phyloP scores from a whole-genome alignment of 768 basidiomycete species.

The Boletellus ananas region DNA sequence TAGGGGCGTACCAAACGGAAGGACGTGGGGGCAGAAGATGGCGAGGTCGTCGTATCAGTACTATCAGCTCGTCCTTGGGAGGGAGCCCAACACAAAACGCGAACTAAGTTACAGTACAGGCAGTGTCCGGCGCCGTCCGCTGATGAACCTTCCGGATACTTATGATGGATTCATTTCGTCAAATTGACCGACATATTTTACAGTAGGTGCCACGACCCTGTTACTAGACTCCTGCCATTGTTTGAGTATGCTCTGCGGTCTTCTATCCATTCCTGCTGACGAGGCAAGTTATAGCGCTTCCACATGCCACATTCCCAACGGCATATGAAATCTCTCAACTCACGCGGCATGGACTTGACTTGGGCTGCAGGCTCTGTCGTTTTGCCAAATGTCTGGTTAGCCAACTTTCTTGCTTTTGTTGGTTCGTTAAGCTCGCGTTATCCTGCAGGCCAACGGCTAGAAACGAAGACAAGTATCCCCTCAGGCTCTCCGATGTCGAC shows the following conservation, averaged over 20 bases:
- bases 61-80: no score
- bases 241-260: neutral
- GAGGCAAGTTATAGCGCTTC: neutral
- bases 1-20: no score
- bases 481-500: neutral
- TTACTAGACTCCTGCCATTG: conserved; percentile 3
- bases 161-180: no score
- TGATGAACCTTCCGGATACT: no score
- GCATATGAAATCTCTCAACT: neutral
- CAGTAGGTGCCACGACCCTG: no score
- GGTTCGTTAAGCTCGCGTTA: no score
- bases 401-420: neutral
- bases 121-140: no score
- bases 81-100: no score
- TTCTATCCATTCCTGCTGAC: neutral
- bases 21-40: no score
- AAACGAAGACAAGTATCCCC: conserved; percentile 5
- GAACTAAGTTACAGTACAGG: no score
- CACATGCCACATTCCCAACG: conserved; percentile 9
- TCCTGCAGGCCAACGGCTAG: neutral
- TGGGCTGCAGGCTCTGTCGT: neutral
- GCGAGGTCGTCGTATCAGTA: no score
- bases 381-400: conserved; percentile 5
- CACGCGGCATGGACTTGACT: neutral
- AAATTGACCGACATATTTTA: no score